Evolutionary conservation across 129 eudicot species (phyloP), one percentile per base, ranked within the genome.

Genomic region (Arctium lappa): DNA sequence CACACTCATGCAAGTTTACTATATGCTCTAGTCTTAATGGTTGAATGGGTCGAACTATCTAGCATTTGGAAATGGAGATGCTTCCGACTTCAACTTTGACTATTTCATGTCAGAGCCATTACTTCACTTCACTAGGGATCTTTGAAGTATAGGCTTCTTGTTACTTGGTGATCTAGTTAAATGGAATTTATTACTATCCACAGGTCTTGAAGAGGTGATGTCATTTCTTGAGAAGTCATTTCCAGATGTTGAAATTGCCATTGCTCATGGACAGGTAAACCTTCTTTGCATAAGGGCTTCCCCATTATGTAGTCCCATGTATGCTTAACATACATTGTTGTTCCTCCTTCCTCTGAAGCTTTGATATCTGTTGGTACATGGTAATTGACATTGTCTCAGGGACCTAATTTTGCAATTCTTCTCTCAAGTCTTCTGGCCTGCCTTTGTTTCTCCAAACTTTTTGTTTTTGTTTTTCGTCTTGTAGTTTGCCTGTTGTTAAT

Each of bases 221-320:
- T 87, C 86, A 84, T 93, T 91, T 86, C 93, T 93, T 81, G 88
- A 85, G 77, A 84, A 82, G 70, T 81, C 97, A 72, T 93, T 93
- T 78, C 95, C 99, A 42, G 79, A 89, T 74, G 85, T 89, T 88
- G 88, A 91, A 84, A 83, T 95, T 80, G 99, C 98, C 72, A 88
- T 91, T 83, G 99, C 99, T 81, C 99, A 95, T 84, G 99, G 99
- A 86, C 89, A 91, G 93, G 99, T 95, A 84, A 87, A 78, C 29
- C 34, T 40, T 69, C 63, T 80, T 66, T 79, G 76, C 72, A 62
- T 36, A 18, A 77, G 68, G 68, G 7, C 4, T 60, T 60, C 65
- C 68, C 32, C 8, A n/a, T 62, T 50, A 31, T 44, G 18, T 82
- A 8, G 8, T 0, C 50, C 50, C 2, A 34, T 34, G 27, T 22